A percentile compares a stretch with the other conserved stretches of the same genome.
Conservation (phyloP, 768 basidiomycete species). For the Tephrocybe sp. region DNA sequence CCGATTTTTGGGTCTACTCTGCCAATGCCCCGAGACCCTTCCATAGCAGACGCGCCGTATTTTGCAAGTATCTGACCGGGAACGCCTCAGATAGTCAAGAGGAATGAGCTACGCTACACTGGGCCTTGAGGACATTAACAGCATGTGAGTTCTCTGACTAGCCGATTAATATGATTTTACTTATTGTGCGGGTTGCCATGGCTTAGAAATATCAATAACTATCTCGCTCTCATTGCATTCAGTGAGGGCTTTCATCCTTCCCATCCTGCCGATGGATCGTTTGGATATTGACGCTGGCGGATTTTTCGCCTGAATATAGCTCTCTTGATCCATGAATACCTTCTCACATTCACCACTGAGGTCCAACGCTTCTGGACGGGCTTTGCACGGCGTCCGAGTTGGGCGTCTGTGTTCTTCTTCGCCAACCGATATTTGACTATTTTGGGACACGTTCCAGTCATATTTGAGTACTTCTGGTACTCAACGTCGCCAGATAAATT, state of each 20-base stretch:
- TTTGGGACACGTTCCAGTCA: conserved; percentile 28
- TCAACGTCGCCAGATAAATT: conserved; percentile 13
- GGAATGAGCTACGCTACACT: conserved; percentile 9
- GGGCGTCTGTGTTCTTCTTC: conserved; percentile 30
- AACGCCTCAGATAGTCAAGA: background rate
- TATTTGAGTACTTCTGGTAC: conserved; percentile 25
- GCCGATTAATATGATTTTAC: background rate
- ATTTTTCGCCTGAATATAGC: conserved; percentile 18
- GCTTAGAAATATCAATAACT: conserved; percentile 6
- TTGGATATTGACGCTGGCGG: background rate
- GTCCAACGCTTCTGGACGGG: conserved; percentile 35
- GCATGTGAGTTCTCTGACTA: conserved; percentile 3
- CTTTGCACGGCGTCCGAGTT: conserved; percentile 15
- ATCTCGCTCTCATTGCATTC: conserved; percentile 7
- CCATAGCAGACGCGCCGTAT: background rate
- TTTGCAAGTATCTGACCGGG: too few relatives aligned
- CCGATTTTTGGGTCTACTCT: background rate
- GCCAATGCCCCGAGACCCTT: background rate
- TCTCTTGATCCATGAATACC: conserved; percentile 37
- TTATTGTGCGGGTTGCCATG: background rate
- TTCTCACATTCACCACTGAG: conserved; percentile 36
- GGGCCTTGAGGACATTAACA: background rate
- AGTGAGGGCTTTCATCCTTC: conserved; percentile 4
- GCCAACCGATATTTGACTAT: conserved; percentile 35
- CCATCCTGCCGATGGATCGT: too few relatives aligned